Conservation (phyloP, 352 stramenopile species). For the Aphanomyces astaci region DNA sequence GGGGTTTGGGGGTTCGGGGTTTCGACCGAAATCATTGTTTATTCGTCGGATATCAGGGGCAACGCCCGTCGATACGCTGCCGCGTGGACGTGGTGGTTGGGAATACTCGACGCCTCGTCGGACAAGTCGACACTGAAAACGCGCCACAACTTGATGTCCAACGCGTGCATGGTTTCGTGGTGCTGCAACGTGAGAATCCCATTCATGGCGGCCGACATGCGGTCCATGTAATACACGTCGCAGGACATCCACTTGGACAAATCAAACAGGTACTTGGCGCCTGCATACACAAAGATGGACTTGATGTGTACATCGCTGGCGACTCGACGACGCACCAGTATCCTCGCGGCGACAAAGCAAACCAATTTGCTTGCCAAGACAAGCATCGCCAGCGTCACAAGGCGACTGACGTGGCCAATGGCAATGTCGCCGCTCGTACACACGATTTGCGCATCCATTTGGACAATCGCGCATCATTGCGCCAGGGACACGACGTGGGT, state of each 20-base stretch:
- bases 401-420: not conserved
- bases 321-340: not conserved
- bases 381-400: not conserved
- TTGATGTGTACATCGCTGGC: not conserved
- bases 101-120: too few species aligned
- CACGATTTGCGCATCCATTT: not conserved
- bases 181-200: not conserved
- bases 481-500: not conserved
- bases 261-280: slow-evolving; percentile 4
- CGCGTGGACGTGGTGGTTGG: too few species aligned
- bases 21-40: too few species aligned
- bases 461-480: not conserved
- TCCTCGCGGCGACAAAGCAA: not conserved
- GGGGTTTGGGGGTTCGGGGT: too few species aligned
- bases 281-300: slow-evolving; percentile 3
- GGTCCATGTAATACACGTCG: slow-evolving; percentile 18
- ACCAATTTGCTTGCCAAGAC: not conserved
- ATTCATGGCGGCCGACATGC: not conserved
- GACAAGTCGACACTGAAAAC: not conserved
- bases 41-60: too few species aligned
- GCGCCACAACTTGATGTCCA: slow-evolving; percentile 17
- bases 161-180: not conserved
- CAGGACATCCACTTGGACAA: not conserved
- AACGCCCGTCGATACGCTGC: too few species aligned
- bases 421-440: not conserved